Percentiles rank a stretch among this genome's conserved stretches.
These are phyloP conservation scores for Jacaranda mimosifolia DNA, from an alignment of 257 asterid genomes.

Conservation along the genomic window DNA sequence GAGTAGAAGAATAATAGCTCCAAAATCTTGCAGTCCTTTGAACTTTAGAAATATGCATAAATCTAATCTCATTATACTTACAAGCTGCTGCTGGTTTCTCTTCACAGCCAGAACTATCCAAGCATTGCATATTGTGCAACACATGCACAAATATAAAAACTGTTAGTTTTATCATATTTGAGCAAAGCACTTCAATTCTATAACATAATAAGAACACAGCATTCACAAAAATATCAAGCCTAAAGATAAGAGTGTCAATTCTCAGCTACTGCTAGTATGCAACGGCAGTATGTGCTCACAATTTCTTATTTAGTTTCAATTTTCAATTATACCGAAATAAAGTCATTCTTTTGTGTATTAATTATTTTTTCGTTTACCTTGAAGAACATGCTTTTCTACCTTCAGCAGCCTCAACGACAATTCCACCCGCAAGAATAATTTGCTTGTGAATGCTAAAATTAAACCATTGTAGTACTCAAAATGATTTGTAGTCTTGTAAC, in stretches of 20 bases:
- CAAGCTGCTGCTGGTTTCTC: conserved; percentile 84
- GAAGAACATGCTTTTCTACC: conserved; percentile 82
- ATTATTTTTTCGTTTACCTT: conserved; percentile 51
- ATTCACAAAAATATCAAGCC: background rate
- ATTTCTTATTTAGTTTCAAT: background rate
- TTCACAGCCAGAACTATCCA: conserved; percentile 41
- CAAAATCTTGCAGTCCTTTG: no score
- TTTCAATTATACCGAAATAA: background rate
- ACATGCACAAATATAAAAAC: conserved; percentile 44
- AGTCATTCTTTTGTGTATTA: background rate
- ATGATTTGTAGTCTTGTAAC: no score
- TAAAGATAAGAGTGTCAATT: background rate
- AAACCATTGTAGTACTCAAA: no score
- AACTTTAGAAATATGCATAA: no score
- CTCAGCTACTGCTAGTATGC: background rate
- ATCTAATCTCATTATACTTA: conserved; percentile 45
- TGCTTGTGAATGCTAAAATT: background rate
- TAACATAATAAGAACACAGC: background rate
- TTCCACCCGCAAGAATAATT: conserved; percentile 63
- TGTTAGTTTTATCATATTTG: conserved; percentile 36
- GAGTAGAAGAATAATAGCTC: no score
- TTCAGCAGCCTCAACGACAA: conserved; percentile 69
- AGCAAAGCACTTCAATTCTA: background rate
- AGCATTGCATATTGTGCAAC: conserved; percentile 26
- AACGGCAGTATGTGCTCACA: background rate